Evolutionary conservation across 192 early-diverging fungal species (phyloP), one percentile per base, ranked within the genome.

Genomic region (Mortierella claussenii): DNA sequence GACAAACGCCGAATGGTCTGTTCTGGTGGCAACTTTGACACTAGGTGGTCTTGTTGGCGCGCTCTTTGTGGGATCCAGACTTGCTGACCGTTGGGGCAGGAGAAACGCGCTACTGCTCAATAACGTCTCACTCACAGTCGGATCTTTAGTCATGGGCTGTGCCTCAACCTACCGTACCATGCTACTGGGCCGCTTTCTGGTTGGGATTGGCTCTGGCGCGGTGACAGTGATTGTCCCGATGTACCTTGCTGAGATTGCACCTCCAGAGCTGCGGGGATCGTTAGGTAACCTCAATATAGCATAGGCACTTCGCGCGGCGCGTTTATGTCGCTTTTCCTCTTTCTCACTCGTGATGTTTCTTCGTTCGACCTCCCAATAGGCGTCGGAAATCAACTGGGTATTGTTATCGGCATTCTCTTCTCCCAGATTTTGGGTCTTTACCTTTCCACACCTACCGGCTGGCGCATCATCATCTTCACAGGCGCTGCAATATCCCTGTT

Each of bases 321-420:
- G 26, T 30, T 12, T 55, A 36, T 31, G 34, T 43, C n/a, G 31
- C n/a, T 40, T 3, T 48, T 18, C 3, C 26, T 46, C 5, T 56
- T 27, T 47, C n/a, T n/a, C n/a, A n/a, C n/a, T n/a, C n/a, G 15
- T 13, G 4, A 17, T 1, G 2, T n/a, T 30, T 3, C 10, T 49
- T 36, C 8, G 24, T 13, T 1, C 23, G 27, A 20, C 40, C 27
- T 30, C 1, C n/a, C 10, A 47, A 15, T 59, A 84, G 83, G 93
- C 40, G 85, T 89, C n/a, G 83, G 91, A 65, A 94, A 94, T 78
- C 96, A 97, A 80, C 73, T 95, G 50, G 89, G 90, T 34, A 93
- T 95, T 54, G 89, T 96, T 12, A 52, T 87, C 12, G 96, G 96
- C 21, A 87, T 97, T 60, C 82, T 97, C 27, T 60, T 88, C 17